Evolutionary conservation across 2,329 filamentous ascomycete species (phyloP).

Genomic region (Fusarium ambrosium): DNA sequence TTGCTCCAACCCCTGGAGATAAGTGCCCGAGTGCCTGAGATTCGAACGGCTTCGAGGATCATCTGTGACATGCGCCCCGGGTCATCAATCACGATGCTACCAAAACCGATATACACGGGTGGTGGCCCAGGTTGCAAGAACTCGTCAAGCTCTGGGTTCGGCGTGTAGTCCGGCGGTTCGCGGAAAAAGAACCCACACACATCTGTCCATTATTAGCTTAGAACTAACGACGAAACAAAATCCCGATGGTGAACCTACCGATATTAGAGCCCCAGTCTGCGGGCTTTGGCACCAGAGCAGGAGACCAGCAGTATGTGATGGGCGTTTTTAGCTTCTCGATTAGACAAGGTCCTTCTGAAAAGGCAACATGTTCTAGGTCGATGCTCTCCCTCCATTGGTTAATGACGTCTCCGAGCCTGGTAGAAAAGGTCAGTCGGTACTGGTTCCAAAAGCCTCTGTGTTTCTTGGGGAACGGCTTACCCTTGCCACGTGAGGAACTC

Average conservation of each 20-base stretch:
- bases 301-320: conserved; percentile 84
- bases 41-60: conserved; percentile 74
- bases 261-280: conserved; percentile 74
- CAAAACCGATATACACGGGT: conserved; percentile 80
- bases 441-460: not conserved
- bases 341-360: conserved; percentile 74
- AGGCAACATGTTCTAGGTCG: not conserved
- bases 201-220: conserved; percentile 22
- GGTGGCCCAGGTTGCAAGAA: conserved; percentile 70
- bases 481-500: conserved; percentile 87
- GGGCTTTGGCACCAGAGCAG: conserved; percentile 74
- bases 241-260: not conserved
- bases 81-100: conserved; percentile 79
- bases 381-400: conserved; percentile 17
- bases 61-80: conserved; percentile 74
- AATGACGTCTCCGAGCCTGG: conserved; percentile 24
- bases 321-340: conserved; percentile 76
- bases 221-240: not conserved
- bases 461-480: not conserved
- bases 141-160: conserved; percentile 63
- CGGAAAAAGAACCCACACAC: conserved; percentile 78
- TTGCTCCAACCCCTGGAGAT: conserved; percentile 82
- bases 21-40: conserved; percentile 74
- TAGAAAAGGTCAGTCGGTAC: not conserved
- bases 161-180: conserved; percentile 66